phyloP scores from a whole-genome alignment of 2,329 filamentous ascomycete species.

The Xylaria multiplex region DNA sequence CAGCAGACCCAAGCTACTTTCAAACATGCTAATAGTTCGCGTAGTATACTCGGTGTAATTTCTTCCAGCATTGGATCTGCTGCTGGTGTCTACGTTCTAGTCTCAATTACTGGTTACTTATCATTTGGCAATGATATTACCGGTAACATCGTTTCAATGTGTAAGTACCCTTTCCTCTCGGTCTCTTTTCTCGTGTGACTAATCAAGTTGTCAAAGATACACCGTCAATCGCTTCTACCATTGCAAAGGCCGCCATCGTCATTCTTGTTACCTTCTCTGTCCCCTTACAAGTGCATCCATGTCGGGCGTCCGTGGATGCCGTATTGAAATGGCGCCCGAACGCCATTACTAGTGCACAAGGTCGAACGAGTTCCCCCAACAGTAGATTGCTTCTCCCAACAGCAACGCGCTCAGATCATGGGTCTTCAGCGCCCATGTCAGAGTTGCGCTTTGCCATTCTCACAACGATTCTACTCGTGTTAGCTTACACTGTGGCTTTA shows the following conservation, averaged over 20 bases:
- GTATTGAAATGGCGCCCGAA: slow-evolving; percentile 90
- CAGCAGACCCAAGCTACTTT: background rate
- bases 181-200: slow-evolving; percentile 6
- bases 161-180: slow-evolving; percentile 59
- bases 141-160: slow-evolving; percentile 95
- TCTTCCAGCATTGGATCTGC: slow-evolving; percentile 86
- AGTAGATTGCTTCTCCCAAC: slow-evolving; percentile 57
- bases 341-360: slow-evolving; percentile 52
- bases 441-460: slow-evolving; percentile 90
- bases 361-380: slow-evolving; percentile 54
- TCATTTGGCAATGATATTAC: slow-evolving; percentile 91
- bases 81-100: slow-evolving; percentile 86
- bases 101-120: slow-evolving; percentile 93
- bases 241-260: slow-evolving; percentile 94
- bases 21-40: slow-evolving; percentile 31
- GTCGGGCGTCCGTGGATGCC: slow-evolving; percentile 92
- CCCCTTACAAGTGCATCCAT: slow-evolving; percentile 94
- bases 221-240: slow-evolving; percentile 83
- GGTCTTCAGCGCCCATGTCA: slow-evolving; percentile 73
- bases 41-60: slow-evolving; percentile 81
- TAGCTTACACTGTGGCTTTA: slow-evolving; percentile 89
- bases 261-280: slow-evolving; percentile 96
- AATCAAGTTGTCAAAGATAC: slow-evolving; percentile 58
- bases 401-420: slow-evolving; percentile 59
- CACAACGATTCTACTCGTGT: slow-evolving; percentile 83